Evolutionary conservation across 129 eudicot species (phyloP), one percentile per base, ranked within the genome.

Genomic region (sunflower (Helianthus annuus)): DNA sequence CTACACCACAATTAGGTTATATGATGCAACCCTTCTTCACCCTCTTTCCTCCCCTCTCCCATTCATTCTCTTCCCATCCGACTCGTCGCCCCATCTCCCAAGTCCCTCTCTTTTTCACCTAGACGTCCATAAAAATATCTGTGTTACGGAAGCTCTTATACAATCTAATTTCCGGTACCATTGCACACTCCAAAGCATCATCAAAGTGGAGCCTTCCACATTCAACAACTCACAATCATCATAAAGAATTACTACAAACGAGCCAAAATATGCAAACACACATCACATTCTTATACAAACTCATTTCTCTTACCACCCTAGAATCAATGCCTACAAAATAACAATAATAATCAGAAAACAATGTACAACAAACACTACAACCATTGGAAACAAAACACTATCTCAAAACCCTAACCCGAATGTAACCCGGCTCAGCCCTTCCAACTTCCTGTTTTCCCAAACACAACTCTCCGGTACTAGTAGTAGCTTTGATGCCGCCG

Each of bases 381-480:
- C 36, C 36, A 32, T 32, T 0, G 36, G 36, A 32, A 32, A 32
- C 69, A 10, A 77, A 77, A 57, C 71, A 61, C 72, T 66, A 64
- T 61, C 88, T 89, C 89, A 85, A 79, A 83, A 84, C 66, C 96
- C 91, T 13, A 90, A 79, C 72, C 92, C 87, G 13, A 73, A 74
- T 9, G 42, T 62, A 51, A 85, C 88, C 59, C 82, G 73, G 45
- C 96, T 52, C 68, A 84, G 89, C 76, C 89, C 92, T 81, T 94
- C 93, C 51, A 84, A 66, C 80, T 83, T 88, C 85, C 97, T 78
- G 49, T 81, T 87, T 64, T 91, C 90, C 96, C 97, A 85, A 48
- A 81, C 86, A 74, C 97, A 90, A 22, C 81, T 80, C 67, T 88
- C 96, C 34, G 91, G 86, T 66, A 19, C 22, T 19, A 79, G 49